A percentile compares a stretch with the other conserved stretches of the same genome.
Conservation (phyloP, 305 asterid genomes). For the Solanum hybrid region DNA sequence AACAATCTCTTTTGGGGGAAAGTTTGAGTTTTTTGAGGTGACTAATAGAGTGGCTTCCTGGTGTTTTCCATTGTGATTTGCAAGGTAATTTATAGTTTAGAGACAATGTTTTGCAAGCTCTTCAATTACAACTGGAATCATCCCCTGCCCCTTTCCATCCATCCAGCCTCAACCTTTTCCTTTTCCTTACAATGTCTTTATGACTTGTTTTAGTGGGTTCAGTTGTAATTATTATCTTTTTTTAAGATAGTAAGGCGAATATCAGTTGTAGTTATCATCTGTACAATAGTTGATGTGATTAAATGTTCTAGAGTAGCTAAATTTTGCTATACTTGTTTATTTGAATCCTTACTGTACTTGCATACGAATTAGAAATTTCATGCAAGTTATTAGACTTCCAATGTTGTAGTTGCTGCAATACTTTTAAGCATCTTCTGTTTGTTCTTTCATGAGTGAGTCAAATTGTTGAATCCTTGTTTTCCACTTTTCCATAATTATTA, state of each 20-base stretch:
- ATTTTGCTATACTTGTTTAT: background rate
- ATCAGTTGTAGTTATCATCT: background rate
- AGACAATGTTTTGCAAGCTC: background rate
- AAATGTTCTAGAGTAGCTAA: background rate
- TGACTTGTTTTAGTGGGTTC: background rate
- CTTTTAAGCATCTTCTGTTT: background rate
- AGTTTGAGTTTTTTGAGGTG: background rate
- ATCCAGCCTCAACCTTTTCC: background rate
- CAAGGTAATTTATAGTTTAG: background rate
- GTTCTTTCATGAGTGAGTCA: background rate
- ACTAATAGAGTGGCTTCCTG: background rate
- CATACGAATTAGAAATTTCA: background rate
- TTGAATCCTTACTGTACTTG: background rate
- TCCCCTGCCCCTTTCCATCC: background rate
- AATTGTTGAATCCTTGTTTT: background rate
- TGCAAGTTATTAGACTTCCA: background rate
- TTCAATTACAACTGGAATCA: background rate
- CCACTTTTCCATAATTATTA: background rate
- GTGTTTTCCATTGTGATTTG: background rate
- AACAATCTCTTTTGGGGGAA: background rate
- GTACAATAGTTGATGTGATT: background rate
- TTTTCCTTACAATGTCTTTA: background rate
- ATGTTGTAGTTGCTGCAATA: background rate
- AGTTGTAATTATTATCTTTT: background rate
- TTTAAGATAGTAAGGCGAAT: background rate